These are phyloP conservation scores for Candida berthetii DNA, from an alignment of 805 yeast genomes.

Conservation along the genomic window DNA sequence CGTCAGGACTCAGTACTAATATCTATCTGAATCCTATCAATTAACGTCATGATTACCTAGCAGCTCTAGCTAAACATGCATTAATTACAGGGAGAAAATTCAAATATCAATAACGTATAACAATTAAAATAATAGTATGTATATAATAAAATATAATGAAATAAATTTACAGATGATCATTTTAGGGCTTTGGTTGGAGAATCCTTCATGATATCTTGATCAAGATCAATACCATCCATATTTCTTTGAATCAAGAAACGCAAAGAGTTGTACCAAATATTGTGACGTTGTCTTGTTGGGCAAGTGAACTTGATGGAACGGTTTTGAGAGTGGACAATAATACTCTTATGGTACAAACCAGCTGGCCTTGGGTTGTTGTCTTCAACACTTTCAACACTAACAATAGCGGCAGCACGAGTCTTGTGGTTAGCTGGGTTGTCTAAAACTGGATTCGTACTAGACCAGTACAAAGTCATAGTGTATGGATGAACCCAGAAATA, in stretches of 20 bases:
- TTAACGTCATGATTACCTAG: no score
- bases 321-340: constrained; percentile 60
- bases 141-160: no score
- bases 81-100: no score
- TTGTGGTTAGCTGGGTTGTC: constrained; percentile 59
- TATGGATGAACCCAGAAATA: constrained; percentile 97
- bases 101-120: no score
- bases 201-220: constrained; percentile 22
- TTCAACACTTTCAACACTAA: constrained; percentile 70
- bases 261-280: constrained; percentile 84
- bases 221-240: constrained; percentile 46
- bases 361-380: constrained; percentile 88
- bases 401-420: constrained; percentile 76
- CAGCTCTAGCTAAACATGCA: no score
- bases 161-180: no score
- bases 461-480: constrained; percentile 87
- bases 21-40: no score
- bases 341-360: constrained; percentile 81
- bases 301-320: constrained; percentile 76
- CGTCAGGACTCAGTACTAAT: no score
- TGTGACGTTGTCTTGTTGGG: constrained; percentile 80
- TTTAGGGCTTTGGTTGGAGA: neutral
- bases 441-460: constrained; percentile 69
- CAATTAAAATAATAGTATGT: neutral
- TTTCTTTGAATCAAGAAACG: constrained; percentile 66